Evolutionary conservation across 176 grass and related monocot genomes (phyloP).

Genomic region (Musa acuminata): DNA sequence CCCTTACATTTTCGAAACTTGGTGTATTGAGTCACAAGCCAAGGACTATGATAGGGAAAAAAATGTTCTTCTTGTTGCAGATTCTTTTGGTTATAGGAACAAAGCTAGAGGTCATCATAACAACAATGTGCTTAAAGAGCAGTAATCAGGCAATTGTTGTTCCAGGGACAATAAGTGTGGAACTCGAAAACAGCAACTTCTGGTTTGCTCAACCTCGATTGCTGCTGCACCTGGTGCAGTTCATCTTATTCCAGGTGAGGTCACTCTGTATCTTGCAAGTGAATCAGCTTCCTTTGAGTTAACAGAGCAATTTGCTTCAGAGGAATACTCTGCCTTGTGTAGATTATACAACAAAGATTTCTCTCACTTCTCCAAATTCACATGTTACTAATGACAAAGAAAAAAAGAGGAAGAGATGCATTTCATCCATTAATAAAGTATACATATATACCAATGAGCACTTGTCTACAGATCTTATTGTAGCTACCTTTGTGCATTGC

Average conservation of each 20-base stretch:
- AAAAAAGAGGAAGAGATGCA: too few relatives aligned
- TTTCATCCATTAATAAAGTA: too few relatives aligned
- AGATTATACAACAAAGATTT: too few relatives aligned
- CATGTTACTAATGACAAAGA: background rate
- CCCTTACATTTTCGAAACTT: background rate
- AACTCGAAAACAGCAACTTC: constrained; percentile 6
- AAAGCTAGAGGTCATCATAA: constrained; percentile 13
- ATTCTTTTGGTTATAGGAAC: constrained; percentile 15
- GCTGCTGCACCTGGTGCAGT: constrained; percentile 11
- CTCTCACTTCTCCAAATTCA: background rate
- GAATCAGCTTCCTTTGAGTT: background rate
- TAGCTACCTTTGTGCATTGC: background rate
- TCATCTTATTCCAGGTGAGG: constrained; percentile 14
- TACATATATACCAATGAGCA: background rate
- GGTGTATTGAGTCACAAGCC: background rate
- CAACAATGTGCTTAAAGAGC: constrained; percentile 11
- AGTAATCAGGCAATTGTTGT: background rate
- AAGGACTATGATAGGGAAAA: background rate
- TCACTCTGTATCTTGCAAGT: background rate
- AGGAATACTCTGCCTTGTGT: too few relatives aligned
- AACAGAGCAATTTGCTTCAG: too few relatives aligned
- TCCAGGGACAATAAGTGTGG: constrained; percentile 1
- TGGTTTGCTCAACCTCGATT: constrained; percentile 9
- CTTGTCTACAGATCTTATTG: background rate
- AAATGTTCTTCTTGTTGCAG: background rate